Evolutionary conservation across 2,329 filamentous ascomycete species (phyloP).

Genomic region (Ascochyta viciae-villosae): DNA sequence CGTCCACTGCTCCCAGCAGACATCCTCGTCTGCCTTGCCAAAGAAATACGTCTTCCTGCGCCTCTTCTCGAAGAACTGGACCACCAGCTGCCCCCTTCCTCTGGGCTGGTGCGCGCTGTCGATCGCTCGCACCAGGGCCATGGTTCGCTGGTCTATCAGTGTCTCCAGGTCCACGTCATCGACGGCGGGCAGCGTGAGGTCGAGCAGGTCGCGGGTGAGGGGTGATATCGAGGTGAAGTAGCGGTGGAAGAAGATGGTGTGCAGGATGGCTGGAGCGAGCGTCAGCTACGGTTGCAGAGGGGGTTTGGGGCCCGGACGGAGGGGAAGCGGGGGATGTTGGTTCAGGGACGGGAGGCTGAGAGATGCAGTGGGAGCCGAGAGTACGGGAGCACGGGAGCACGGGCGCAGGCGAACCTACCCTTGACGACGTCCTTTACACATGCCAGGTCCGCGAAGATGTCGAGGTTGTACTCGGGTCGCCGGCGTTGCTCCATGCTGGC

Average conservation of each 20-base stretch:
- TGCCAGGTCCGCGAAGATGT: conserved; percentile 88
- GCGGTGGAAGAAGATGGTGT: conserved; percentile 98
- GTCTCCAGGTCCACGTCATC: conserved; percentile 91
- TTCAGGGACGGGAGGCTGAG: conserved; percentile 11
- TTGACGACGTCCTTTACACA: conserved; percentile 93
- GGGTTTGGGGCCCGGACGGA: conserved; percentile 10
- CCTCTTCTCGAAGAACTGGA: conserved; percentile 95
- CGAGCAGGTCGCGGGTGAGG: conserved; percentile 84
- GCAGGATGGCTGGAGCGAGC: conserved; percentile 73
- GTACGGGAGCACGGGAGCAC: too few relatives aligned
- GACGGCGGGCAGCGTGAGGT: conserved; percentile 87
- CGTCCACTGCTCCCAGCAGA: conserved; percentile 97
- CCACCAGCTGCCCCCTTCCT: conserved; percentile 77
- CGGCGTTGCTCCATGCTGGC: conserved; percentile 67
- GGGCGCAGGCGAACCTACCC: conserved; percentile 62
- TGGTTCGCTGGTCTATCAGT: conserved; percentile 87
- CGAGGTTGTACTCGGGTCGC: conserved; percentile 88
- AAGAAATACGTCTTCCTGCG: conserved; percentile 78
- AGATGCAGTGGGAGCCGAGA: background rate
- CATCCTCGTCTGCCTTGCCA: conserved; percentile 82
- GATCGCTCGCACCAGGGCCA: conserved; percentile 77
- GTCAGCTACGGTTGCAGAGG: conserved; percentile 16
- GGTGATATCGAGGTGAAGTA: conserved; percentile 90
- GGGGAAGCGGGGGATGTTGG: background rate
- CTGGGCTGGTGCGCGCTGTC: conserved; percentile 65